Base-by-base conservation (phyloP, 2,329 filamentous ascomycete genomes). In the Gnomoniopsis smithogilvyi region DNA sequence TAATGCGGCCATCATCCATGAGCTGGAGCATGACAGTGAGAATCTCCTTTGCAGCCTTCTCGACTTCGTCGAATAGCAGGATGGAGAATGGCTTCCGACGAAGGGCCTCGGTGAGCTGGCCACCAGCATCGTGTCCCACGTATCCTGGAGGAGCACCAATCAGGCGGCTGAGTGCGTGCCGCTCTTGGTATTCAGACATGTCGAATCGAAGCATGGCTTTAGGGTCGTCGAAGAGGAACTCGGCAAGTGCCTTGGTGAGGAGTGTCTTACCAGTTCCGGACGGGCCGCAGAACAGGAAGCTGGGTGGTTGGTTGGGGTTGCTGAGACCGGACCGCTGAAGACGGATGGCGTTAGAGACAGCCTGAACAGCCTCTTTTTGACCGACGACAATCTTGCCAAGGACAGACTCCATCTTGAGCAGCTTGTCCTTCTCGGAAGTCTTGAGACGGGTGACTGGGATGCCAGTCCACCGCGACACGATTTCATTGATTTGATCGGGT, bases 181-280 rank as follows among this genome's bases (percentile, higher is more conserved):
- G 89, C 76, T 99, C 95, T 75, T 99, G 96, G 74, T 99, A 99
- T 75, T 99, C 95, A 6, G 94, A 98, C 95, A 99, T 99, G 73
- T 99, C 95, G 78, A 99, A 96, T 43, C 95, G 90, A 68, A 99
- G 96, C 95, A 99, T 98, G 36, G 94, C 81, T 79, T 97, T 97
- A 26, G 94, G 78, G 67, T 99, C 95, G 71, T 99, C 95, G 78
- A 99, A 99, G 30, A 99, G 81, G 79, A 99, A 99, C 74, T 99
- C 95, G 51, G 95, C 95, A 61, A 99, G 82, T 17, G 94, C 95
- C 76, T 99, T 99, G 64, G 94, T 98, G 59, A 99, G 86, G 21
- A 99, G 80, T 19, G 95, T 99, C 79, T 99, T 99, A 80, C 95
- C 95, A 14, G 95, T 99, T 80, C 95, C 95, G 0, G 94, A 98